A percentile compares a stretch with the other conserved stretches of the same genome.
phyloP scores from a whole-genome alignment of 331 rosid genomes.

The Malus hybrid region DNA sequence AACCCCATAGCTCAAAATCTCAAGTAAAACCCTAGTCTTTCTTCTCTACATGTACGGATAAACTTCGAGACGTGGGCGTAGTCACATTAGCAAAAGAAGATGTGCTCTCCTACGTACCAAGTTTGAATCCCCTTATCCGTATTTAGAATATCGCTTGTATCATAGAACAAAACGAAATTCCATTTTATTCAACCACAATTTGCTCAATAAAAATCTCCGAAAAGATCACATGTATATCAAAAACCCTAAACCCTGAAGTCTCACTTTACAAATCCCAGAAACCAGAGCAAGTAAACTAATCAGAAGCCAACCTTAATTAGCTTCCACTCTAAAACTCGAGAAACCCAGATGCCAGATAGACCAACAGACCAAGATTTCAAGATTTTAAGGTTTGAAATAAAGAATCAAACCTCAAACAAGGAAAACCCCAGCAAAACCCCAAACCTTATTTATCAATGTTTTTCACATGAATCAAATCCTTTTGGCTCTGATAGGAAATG shows the following conservation, averaged over 20 bases:
- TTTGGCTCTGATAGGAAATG: background rate
- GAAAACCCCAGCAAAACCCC: slow-evolving; percentile 1
- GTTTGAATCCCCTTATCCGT: background rate
- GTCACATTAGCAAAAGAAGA: background rate
- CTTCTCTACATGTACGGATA: background rate
- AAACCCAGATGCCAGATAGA: background rate
- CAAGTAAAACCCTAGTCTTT: background rate
- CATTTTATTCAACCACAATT: too few relatives aligned
- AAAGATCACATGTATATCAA: background rate
- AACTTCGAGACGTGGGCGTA: background rate
- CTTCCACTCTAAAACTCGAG: background rate
- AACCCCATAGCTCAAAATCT: slow-evolving; percentile 40
- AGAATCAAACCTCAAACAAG: slow-evolving; percentile 13
- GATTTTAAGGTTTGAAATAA: background rate
- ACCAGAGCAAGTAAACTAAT: background rate
- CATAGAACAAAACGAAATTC: too few relatives aligned
- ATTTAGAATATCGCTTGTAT: too few relatives aligned
- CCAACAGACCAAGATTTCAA: slow-evolving; percentile 1
- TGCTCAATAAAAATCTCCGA: background rate
- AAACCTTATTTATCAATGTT: background rate
- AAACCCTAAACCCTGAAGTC: slow-evolving; percentile 7
- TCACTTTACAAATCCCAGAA: background rate
- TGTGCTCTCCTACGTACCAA: background rate
- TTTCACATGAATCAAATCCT: background rate
- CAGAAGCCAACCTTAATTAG: slow-evolving; percentile 10